phyloP scores from a whole-genome alignment of 495 filamentous ascomycete genomes.

The Penicillium paradoxum region DNA sequence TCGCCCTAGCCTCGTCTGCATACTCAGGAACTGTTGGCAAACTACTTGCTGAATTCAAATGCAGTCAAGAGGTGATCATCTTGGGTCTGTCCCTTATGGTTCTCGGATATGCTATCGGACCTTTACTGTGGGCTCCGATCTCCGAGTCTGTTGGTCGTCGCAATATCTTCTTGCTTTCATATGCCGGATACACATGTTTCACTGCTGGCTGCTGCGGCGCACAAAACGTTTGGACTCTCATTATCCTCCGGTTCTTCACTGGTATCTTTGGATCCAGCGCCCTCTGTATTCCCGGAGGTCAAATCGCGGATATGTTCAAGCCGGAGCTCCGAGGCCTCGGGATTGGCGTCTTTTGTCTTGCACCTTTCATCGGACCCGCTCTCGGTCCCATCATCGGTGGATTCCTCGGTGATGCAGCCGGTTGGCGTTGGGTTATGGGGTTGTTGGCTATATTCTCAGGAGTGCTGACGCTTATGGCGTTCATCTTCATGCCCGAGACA shows the following conservation, averaged over 20 bases:
- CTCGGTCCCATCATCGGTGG: constrained; percentile 52
- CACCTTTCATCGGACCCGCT: constrained; percentile 59
- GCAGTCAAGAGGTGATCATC: constrained; percentile 43
- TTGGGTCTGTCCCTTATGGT: constrained; percentile 54
- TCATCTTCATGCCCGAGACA: constrained; percentile 3
- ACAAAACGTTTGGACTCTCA: constrained; percentile 54
- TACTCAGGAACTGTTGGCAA: constrained; percentile 58
- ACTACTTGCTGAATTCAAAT: constrained; percentile 40
- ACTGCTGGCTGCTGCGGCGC: constrained; percentile 54
- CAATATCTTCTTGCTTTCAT: constrained; percentile 56
- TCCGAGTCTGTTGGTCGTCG: constrained; percentile 64
- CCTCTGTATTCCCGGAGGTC: constrained; percentile 60
- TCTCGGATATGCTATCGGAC: constrained; percentile 30
- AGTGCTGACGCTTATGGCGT: constrained; percentile 23
- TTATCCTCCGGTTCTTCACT: constrained; percentile 67
- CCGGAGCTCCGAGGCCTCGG: constrained; percentile 55
- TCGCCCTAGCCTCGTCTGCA: constrained; percentile 66
- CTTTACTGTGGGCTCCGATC: constrained; percentile 41
- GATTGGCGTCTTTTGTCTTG: constrained; percentile 51
- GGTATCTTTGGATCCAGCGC: constrained; percentile 64
- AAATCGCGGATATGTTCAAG: constrained; percentile 66
- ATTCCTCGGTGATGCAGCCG: constrained; percentile 47
- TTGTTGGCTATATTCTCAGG: constrained; percentile 20
- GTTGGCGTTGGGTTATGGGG: constrained; percentile 61
- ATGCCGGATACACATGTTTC: constrained; percentile 54